phyloP scores from a whole-genome alignment of 345 rosid species.

The Salix udensis region DNA sequence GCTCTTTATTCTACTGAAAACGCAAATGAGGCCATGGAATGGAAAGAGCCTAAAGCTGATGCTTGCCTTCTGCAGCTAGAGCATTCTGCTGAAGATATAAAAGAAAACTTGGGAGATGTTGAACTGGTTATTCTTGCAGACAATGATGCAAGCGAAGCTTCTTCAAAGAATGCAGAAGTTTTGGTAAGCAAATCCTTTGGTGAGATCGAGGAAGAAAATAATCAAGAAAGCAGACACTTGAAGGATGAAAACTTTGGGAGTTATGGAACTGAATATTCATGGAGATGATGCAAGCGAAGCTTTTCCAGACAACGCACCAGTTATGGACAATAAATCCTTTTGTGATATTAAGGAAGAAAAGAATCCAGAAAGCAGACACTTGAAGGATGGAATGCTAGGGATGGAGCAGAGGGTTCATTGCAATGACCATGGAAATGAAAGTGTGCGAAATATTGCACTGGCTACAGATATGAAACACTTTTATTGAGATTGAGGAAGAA shows the following conservation, averaged over 20 bases:
- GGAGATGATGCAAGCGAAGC: neutral
- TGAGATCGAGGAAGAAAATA: conserved; percentile 20
- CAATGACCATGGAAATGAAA: conserved; percentile 14
- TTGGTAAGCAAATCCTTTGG: neutral
- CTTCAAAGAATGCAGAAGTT: neutral
- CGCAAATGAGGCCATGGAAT: conserved; percentile 24
- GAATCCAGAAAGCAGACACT: neutral
- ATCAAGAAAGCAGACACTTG: conserved; percentile 1
- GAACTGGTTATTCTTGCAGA: conserved; percentile 9
- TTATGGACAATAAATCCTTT: neutral
- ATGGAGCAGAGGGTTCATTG: conserved; percentile 1
- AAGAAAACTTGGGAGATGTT: neutral
- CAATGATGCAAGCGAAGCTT: neutral
- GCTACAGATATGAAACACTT: conserved; percentile 27
- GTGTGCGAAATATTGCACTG: conserved; percentile 6
- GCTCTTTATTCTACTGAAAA: conserved; percentile 39
- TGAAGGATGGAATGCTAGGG: conserved; percentile 8
- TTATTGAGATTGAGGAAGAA: conserved; percentile 67
- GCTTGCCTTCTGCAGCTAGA: conserved; percentile 16
- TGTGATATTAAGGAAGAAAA: conserved; percentile 15
- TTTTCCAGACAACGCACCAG: neutral
- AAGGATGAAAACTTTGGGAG: neutral
- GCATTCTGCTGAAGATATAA: conserved; percentile 8
- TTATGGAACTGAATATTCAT: conserved; percentile 11
- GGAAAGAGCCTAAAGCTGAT: conserved; percentile 20